A percentile compares a stretch with the other conserved stretches of the same genome.
phyloP scores from a whole-genome alignment of 2,329 filamentous ascomycete species.

The Huntiella moniliformis region DNA sequence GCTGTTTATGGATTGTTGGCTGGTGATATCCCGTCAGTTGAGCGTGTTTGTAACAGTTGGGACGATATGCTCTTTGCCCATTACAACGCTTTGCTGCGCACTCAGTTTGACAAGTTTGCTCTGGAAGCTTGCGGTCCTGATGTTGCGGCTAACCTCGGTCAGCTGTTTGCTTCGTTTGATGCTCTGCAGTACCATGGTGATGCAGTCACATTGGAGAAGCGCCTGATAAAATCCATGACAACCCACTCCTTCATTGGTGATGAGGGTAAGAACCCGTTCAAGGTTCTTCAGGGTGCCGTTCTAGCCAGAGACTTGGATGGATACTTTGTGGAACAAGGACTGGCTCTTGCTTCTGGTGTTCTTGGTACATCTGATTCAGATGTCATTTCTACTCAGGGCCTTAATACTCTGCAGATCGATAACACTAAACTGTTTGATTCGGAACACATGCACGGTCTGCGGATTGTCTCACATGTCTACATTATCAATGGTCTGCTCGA shows the following conservation, averaged over 20 bases:
- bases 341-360: constrained; percentile 22
- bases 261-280: constrained; percentile 47
- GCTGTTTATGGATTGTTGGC: constrained; percentile 84
- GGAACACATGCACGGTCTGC: constrained; percentile 43
- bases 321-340: constrained; percentile 40
- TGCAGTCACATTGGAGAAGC: constrained; percentile 30
- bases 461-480: constrained; percentile 48
- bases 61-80: constrained; percentile 76
- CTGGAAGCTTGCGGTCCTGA: constrained; percentile 34
- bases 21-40: constrained; percentile 62
- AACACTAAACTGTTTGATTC: constrained; percentile 32
- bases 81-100: constrained; percentile 69
- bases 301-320: constrained; percentile 43
- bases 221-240: constrained; percentile 43
- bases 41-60: constrained; percentile 59
- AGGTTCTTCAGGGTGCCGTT: constrained; percentile 58
- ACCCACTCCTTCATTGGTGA: constrained; percentile 32
- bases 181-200: constrained; percentile 44
- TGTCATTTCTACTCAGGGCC: constrained; percentile 13
- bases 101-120: constrained; percentile 59
- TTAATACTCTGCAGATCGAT: constrained; percentile 20
- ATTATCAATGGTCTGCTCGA: constrained; percentile 50
- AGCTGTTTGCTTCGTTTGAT: constrained; percentile 45
- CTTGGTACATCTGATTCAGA: constrained; percentile 20
- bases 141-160: constrained; percentile 32